phyloP scores from a whole-genome alignment of 371 early-diverging fungal species.

The Mortierella sp. region DNA sequence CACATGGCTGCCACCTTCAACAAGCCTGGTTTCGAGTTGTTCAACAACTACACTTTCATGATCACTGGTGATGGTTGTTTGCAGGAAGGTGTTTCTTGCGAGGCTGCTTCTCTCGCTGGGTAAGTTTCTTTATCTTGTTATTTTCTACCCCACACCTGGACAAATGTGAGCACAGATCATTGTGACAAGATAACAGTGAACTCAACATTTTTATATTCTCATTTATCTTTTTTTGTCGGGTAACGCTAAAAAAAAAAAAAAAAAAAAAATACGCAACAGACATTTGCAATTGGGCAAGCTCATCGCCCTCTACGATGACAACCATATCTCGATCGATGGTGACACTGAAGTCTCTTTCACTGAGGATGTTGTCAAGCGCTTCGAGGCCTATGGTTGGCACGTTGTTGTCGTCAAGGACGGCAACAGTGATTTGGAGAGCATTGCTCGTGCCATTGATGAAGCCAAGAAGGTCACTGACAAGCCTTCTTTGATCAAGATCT shows the following conservation, averaged over 20 bases:
- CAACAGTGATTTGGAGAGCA: slow-evolving; percentile 80
- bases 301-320: slow-evolving; percentile 98
- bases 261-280: slow-evolving; percentile 51
- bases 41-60: slow-evolving; percentile 90
- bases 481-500: slow-evolving; percentile 91
- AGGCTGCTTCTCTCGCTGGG: slow-evolving; percentile 98
- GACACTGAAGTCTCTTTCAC: slow-evolving; percentile 92
- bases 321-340: slow-evolving; percentile 97
- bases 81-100: slow-evolving; percentile 98
- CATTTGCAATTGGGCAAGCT: slow-evolving; percentile 97
- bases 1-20: slow-evolving; percentile 94
- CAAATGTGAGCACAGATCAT: slow-evolving; percentile 4
- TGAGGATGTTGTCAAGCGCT: slow-evolving; percentile 94
- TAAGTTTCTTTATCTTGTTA: slow-evolving; percentile 54
- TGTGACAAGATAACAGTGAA: background rate
- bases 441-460: slow-evolving; percentile 80
- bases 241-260: too few species aligned
- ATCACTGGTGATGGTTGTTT: slow-evolving; percentile 99
- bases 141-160: slow-evolving; percentile 7
- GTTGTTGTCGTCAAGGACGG: slow-evolving; percentile 86
- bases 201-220: too few species aligned
- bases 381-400: slow-evolving; percentile 97
- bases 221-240: too few species aligned
- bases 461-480: slow-evolving; percentile 90
- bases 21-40: slow-evolving; percentile 83